Base-by-base conservation (phyloP, 169 alveolate species). In the Plasmodium malariae region DNA sequence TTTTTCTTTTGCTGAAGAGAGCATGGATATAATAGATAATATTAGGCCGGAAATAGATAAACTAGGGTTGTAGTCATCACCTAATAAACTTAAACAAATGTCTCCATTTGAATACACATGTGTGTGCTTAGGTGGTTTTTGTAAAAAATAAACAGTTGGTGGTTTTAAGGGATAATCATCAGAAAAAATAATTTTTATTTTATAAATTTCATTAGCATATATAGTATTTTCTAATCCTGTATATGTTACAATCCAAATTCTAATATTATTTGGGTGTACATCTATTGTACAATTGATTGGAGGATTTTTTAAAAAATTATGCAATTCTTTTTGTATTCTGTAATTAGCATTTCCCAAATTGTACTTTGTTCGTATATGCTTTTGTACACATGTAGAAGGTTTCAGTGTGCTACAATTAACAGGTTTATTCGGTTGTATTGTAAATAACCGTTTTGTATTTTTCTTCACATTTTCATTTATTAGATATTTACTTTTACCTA, bases 91-190 rank as follows among this genome's bases (percentile, higher is more conserved):
- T 86, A 95, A 69, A 65, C 97, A 95, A 37, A 95, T 93, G 67
- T 94, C 97, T 21, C 97, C 97, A 86, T 95, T 95, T 40, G 97
- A 89, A 92, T 95, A 95, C 49, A 95, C 96, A 87, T 95, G 97
- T 3, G 96, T 89, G 65, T 95, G 97, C 12, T 87, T 93, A 21
- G 97, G 97, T 43, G 97, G 97, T 90, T 94, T 86, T 48, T 43
- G 94, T 14, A 95, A 74, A 88, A 95, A 95, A 92, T 93, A 95
- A 14, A 95, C 88, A 57, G 71, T 88, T 30, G 98, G 98, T 24
- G 98, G 97, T 80, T 93, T 95, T 73, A 95, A 63, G 19, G 98
- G 98, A 68, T 95, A 95, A 69, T 94, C 96, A 76, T 85, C 83
- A 4, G 98, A 96, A 86, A 95, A 93, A 32, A 94, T 83, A 5